Conservation (phyloP, 768 basidiomycete genomes). For the Serpula lacrymans region DNA sequence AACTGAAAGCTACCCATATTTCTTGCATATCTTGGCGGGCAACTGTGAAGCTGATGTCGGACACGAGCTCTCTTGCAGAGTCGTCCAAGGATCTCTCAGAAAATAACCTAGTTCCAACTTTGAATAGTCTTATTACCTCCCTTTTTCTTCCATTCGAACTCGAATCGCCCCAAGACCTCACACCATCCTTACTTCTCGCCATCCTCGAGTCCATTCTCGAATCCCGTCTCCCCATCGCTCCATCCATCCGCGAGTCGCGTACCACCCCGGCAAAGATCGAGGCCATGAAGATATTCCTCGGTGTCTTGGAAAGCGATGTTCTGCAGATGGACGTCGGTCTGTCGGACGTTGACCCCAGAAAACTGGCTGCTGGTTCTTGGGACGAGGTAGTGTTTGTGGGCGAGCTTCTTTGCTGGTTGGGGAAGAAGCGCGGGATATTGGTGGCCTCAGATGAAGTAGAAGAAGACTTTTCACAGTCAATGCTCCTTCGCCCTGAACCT, state of each 20-base stretch:
- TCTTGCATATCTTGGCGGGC: not conserved
- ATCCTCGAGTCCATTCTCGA: constrained; percentile 62
- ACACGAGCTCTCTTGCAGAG: constrained; percentile 4
- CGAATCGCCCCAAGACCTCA: constrained; percentile 57
- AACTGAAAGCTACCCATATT: not conserved
- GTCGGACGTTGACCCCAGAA: constrained; percentile 59
- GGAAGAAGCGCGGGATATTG: constrained; percentile 37
- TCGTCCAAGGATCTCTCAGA: constrained; percentile 6
- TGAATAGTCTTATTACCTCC: constrained; percentile 46
- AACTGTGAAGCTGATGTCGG: constrained; percentile 3
- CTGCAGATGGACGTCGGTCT: constrained; percentile 59
- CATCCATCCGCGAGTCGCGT: constrained; percentile 33
- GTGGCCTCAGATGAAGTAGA: constrained; percentile 9
- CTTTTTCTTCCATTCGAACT: constrained; percentile 46
- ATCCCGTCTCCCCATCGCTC: constrained; percentile 47
- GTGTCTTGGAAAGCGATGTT: constrained; percentile 66
- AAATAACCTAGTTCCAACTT: constrained; percentile 17
- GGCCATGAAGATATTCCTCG: constrained; percentile 72
- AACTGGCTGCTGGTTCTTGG: constrained; percentile 60
- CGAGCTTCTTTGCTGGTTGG: constrained; percentile 69
- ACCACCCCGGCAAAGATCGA: constrained; percentile 45
- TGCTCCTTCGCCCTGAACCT: constrained; percentile 22
- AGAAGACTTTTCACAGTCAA: constrained; percentile 22
- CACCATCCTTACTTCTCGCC: constrained; percentile 67
- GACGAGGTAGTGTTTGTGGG: constrained; percentile 67